Conservation (phyloP, 2,329 filamentous ascomycete species). For the Aureobasidium uvarum region DNA sequence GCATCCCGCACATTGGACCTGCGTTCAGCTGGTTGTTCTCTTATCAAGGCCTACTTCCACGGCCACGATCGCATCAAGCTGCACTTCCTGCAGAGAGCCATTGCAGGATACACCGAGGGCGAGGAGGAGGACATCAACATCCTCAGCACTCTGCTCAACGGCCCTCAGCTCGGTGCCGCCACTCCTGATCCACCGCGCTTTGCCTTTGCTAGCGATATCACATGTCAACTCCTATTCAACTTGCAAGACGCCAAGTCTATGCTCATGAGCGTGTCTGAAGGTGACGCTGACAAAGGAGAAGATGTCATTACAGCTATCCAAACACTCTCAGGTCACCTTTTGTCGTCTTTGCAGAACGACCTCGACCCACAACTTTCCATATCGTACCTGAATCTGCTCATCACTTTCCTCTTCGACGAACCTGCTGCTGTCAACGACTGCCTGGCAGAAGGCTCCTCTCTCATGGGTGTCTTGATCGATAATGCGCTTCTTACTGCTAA, state of each 20-base stretch:
- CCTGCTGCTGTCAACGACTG: conserved; percentile 90
- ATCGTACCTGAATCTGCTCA: conserved; percentile 85
- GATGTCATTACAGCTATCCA: conserved; percentile 95
- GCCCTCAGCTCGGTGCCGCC: conserved; percentile 56
- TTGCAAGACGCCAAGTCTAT: conserved; percentile 74
- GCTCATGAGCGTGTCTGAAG: conserved; percentile 81
- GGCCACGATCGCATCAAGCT: conserved; percentile 75
- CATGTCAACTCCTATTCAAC: conserved; percentile 82
- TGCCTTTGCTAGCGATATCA: conserved; percentile 85
- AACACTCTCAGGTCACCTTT: conserved; percentile 79
- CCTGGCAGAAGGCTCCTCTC: conserved; percentile 82
- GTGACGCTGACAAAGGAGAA: conserved; percentile 83
- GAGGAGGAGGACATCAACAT: conserved; percentile 79
- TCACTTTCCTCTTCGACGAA: conserved; percentile 89
- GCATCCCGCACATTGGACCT: conserved; percentile 70
- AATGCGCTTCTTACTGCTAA: conserved; percentile 56
- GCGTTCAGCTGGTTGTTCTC: conserved; percentile 80
- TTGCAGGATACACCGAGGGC: conserved; percentile 77
- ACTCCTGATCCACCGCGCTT: conserved; percentile 77
- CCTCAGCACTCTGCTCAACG: conserved; percentile 73
- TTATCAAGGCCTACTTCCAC: conserved; percentile 88
- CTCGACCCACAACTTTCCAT: conserved; percentile 77
- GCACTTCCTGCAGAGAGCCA: conserved; percentile 84
- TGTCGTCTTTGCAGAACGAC: conserved; percentile 70
- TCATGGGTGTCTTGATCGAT: conserved; percentile 56